Conservation (phyloP, 1,284 basidiomycete genomes). For the Flammula alnicola region DNA sequence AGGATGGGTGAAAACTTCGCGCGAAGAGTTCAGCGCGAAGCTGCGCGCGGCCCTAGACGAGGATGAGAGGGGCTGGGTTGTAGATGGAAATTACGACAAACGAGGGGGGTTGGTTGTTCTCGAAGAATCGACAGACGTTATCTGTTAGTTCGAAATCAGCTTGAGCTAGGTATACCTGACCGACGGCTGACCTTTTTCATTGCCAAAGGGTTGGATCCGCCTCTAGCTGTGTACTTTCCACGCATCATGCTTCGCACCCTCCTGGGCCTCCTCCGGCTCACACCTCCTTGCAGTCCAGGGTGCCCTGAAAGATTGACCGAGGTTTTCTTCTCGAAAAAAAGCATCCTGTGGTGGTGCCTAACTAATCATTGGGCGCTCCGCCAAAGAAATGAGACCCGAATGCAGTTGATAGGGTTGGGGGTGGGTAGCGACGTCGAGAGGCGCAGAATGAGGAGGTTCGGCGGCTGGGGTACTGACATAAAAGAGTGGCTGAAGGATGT, state of each 20-base stretch:
- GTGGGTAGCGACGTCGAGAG: conserved; percentile 26
- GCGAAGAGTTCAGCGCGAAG: conserved; percentile 42
- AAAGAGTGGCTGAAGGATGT: conserved; percentile 41
- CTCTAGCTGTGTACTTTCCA: conserved; percentile 60
- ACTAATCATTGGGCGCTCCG: conserved; percentile 43
- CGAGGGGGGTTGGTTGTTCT: conserved; percentile 38
- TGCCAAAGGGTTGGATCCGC: conserved; percentile 65
- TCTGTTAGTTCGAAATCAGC: conserved; percentile 55
- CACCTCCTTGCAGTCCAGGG: conserved; percentile 51
- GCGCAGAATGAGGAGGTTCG: conserved; percentile 49
- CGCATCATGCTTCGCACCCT: conserved; percentile 57
- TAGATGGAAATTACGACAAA: conserved; percentile 49
- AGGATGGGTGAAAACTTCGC: conserved; percentile 44
- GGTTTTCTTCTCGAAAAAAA: conserved; percentile 53
- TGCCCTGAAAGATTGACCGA: conserved; percentile 50
- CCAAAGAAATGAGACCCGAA: conserved; percentile 26
- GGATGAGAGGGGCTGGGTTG: conserved; percentile 49
- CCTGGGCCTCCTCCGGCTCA: conserved; percentile 46
- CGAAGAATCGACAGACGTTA: conserved; percentile 56
- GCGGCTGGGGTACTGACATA: conserved; percentile 34
- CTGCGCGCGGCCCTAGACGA: conserved; percentile 35
- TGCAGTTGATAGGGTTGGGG: conserved; percentile 36
- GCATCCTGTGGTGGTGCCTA: conserved; percentile 65
- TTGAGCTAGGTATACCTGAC: no score
- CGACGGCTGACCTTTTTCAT: no score